phyloP scores from a whole-genome alignment of 2,329 filamentous ascomycete genomes.

The Arthroderma sp. region DNA sequence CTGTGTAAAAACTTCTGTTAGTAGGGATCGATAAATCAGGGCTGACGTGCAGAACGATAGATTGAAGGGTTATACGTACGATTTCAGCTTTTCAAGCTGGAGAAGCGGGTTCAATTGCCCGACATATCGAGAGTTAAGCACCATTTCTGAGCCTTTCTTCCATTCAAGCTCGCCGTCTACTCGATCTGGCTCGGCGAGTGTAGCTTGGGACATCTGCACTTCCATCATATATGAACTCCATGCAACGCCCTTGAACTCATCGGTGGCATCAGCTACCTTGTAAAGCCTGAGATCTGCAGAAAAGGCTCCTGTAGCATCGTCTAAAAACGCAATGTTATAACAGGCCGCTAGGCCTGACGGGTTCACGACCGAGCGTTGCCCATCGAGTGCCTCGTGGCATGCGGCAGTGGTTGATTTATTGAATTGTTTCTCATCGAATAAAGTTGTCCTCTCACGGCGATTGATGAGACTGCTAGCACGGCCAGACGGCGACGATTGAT shows the following conservation, averaged over 20 bases:
- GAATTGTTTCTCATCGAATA: constrained; percentile 14
- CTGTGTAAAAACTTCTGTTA: constrained; percentile 4
- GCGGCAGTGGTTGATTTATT: constrained; percentile 38
- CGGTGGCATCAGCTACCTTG: constrained; percentile 47
- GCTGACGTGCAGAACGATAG: not conserved
- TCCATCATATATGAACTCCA: constrained; percentile 17
- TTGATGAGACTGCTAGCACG: not conserved
- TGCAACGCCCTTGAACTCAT: constrained; percentile 32
- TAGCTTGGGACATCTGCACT: constrained; percentile 15
- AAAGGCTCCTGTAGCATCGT: constrained; percentile 53
- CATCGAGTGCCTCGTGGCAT: constrained; percentile 45
- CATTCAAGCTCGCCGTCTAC: no score
- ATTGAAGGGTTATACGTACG: constrained; percentile 11
- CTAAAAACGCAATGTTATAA: constrained; percentile 64
- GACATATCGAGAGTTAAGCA: constrained; percentile 22
- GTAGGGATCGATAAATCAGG: not conserved
- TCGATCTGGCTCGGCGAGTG: constrained; percentile 11
- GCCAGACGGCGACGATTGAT: not conserved
- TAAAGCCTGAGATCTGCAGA: constrained; percentile 65
- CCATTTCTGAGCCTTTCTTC: constrained; percentile 9
- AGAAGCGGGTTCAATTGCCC: constrained; percentile 18
- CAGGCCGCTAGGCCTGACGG: constrained; percentile 67
- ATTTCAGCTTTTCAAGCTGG: constrained; percentile 17
- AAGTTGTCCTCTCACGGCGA: not conserved
- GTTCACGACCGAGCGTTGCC: constrained; percentile 47